A percentile compares a stretch with the other conserved stretches of the same genome.
Conservation (phyloP, 2,329 filamentous ascomycete genomes). For the Colletotrichum somersetense region DNA sequence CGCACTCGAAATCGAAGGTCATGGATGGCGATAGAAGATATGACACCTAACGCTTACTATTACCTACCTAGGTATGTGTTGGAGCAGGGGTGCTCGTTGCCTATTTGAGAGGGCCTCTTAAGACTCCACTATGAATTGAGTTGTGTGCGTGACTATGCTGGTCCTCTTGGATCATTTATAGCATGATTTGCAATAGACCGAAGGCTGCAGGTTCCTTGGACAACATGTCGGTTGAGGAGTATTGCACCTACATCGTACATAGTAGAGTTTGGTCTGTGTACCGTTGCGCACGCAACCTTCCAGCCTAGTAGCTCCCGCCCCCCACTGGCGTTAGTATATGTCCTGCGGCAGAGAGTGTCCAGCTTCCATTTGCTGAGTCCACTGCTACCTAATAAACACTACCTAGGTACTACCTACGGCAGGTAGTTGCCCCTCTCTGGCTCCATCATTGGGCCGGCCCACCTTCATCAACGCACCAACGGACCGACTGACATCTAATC, state of each 20-base stretch:
- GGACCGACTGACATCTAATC: conserved; percentile 27
- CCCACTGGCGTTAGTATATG: conserved; percentile 24
- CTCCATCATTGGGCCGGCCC: conserved; percentile 28
- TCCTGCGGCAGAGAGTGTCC: conserved; percentile 21
- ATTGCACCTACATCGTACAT: not conserved
- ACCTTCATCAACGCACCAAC: conserved; percentile 25
- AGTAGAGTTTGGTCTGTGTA: not conserved
- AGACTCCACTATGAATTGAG: not conserved
- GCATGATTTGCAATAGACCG: too few relatives aligned
- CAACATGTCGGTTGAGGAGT: not conserved
- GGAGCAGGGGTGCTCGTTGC: conserved; percentile 23
- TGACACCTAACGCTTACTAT: conserved; percentile 26
- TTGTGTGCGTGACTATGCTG: not conserved
- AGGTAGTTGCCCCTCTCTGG: conserved; percentile 36
- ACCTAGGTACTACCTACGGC: not conserved
- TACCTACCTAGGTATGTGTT: not conserved
- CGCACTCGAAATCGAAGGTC: conserved; percentile 20
- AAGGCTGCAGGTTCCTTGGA: not conserved
- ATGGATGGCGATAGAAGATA: conserved; percentile 35
- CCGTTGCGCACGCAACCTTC: not conserved
- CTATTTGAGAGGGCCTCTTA: not conserved
- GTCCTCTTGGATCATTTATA: not conserved
- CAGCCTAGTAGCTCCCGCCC: conserved; percentile 19
- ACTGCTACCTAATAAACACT: not conserved
- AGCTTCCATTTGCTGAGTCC: conserved; percentile 12